These are phyloP conservation scores for Plantago rigida DNA, from an alignment of 305 asterid species.

Conservation along the genomic window DNA sequence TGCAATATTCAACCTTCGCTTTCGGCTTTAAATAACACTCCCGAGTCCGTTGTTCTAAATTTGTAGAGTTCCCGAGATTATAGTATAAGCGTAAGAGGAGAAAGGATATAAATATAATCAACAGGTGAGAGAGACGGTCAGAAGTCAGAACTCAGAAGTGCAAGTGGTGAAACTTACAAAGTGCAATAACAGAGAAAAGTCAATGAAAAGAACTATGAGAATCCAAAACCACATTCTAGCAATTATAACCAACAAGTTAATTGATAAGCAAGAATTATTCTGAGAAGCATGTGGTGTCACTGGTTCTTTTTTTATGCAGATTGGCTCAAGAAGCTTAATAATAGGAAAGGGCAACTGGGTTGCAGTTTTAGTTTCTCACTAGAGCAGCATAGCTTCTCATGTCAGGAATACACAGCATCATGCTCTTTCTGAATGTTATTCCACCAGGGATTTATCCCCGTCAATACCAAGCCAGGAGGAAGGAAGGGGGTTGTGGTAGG, in stretches of 20 bases:
- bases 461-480: too few species aligned
- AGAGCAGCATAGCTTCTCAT: neutral
- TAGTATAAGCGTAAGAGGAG: neutral
- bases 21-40: neutral
- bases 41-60: neutral
- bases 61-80: neutral
- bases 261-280: slow-evolving; percentile 1
- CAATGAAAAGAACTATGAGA: neutral
- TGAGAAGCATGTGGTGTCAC: neutral
- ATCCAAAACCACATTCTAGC: neutral
- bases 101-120: neutral
- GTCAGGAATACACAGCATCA: neutral
- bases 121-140: neutral
- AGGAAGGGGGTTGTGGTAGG: too few species aligned
- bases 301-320: neutral
- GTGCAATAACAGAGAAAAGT: neutral
- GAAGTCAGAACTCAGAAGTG: neutral
- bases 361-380: neutral
- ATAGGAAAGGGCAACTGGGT: neutral
- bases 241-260: too few species aligned
- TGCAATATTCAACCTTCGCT: neutral
- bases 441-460: too few species aligned
- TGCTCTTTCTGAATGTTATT: too few species aligned
- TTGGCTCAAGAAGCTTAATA: neutral
- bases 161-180: neutral